Percentiles rank a stretch among this genome's conserved stretches.
phyloP scores from a whole-genome alignment of 1,284 basidiomycete species.

The Cystobasidium slooffiae region DNA sequence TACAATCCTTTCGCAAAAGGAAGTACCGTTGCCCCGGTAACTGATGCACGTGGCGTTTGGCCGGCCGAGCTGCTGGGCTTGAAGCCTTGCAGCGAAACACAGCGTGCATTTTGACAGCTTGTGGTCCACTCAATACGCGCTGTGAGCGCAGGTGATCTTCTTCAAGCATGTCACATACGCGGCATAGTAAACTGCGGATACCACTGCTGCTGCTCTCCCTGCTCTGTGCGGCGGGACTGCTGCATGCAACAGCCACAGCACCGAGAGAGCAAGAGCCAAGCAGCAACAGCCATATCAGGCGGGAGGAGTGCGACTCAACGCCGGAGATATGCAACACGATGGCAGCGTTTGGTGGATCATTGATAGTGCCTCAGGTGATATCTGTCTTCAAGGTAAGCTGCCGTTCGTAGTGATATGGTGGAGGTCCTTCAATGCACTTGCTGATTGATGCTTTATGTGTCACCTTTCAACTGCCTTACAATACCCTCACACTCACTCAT shows the following conservation, averaged over 20 bases:
- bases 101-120: no score
- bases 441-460: background rate
- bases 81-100: background rate
- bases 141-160: background rate
- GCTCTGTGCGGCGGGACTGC: background rate
- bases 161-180: background rate
- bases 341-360: conserved; percentile 27
- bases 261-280: conserved; percentile 1
- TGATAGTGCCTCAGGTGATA: conserved; percentile 36
- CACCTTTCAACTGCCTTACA: background rate
- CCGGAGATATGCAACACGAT: conserved; percentile 30
- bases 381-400: conserved; percentile 5
- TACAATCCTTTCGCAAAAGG: no score
- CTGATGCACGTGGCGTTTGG: conserved; percentile 4
- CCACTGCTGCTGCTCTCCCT: conserved; percentile 10
- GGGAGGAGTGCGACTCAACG: conserved; percentile 23
- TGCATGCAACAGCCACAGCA: background rate
- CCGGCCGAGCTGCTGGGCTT: background rate
- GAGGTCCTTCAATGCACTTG: background rate
- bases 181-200: background rate
- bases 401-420: background rate
- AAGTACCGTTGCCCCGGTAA: no score
- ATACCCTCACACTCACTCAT: background rate
- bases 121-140: no score
- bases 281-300: conserved; percentile 7